Percentiles rank a stretch among this genome's conserved stretches.
Conservation (phyloP, 2,329 filamentous ascomycete genomes). For the Coleophoma crateriformis region DNA sequence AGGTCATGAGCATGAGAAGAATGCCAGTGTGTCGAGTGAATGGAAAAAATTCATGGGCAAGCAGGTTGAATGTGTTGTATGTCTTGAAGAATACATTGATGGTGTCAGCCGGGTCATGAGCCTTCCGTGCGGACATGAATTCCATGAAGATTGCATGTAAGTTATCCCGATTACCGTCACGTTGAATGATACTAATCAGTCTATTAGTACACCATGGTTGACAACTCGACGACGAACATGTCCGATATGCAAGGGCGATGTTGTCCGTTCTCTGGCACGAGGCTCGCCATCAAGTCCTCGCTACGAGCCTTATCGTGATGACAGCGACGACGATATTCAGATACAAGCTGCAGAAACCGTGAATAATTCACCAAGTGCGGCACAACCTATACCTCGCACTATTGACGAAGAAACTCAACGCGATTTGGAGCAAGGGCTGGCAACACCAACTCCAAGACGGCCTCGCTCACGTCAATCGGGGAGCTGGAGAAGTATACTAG, state of each 20-base stretch:
- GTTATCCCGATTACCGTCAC: slow-evolving; percentile 33
- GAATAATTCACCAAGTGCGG: slow-evolving; percentile 41
- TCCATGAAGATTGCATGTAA: slow-evolving; percentile 98
- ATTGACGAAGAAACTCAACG: slow-evolving; percentile 13
- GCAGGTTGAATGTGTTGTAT: slow-evolving; percentile 89
- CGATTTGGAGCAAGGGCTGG: slow-evolving; percentile 16
- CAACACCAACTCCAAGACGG: slow-evolving; percentile 11
- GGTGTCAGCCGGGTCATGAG: slow-evolving; percentile 96
- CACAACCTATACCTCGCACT: slow-evolving; percentile 14
- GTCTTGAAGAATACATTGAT: slow-evolving; percentile 92
- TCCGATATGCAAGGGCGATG: slow-evolving; percentile 96
- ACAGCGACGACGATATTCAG: slow-evolving; percentile 38
- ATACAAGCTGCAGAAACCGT: slow-evolving; percentile 35
- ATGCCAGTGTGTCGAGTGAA: slow-evolving; percentile 38
- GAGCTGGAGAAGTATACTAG: slow-evolving; percentile 18
- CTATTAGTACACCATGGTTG: slow-evolving; percentile 81
- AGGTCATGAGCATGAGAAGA: slow-evolving; percentile 41
- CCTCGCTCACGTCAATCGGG: slow-evolving; percentile 7
- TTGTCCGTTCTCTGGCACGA: slow-evolving; percentile 65
- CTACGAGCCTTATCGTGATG: slow-evolving; percentile 30
- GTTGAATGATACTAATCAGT: slow-evolving; percentile 5
- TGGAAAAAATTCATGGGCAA: slow-evolving; percentile 64
- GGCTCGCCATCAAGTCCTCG: slow-evolving; percentile 23
- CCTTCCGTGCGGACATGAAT: slow-evolving; percentile 93
- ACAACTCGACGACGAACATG: slow-evolving; percentile 95